phyloP scores from a whole-genome alignment of 2,329 filamentous ascomycete species.

The Alternaria incomplexa region DNA sequence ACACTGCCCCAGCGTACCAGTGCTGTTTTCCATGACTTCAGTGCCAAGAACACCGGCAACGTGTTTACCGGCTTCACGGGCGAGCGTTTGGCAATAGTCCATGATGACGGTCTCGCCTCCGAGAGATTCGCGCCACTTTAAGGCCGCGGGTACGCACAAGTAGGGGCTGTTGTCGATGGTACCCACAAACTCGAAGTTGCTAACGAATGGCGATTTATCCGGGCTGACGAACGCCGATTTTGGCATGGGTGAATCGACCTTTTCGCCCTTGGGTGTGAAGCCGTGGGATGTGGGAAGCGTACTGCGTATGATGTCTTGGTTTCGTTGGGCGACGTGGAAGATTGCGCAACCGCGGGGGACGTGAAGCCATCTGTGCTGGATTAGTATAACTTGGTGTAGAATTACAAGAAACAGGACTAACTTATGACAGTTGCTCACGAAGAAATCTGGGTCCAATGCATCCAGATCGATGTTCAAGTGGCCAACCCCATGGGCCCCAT shows the following conservation, averaged over 20 bases:
- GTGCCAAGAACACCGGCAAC: constrained; percentile 72
- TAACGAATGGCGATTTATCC: constrained; percentile 66
- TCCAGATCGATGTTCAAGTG: constrained; percentile 74
- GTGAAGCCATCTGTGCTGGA: constrained; percentile 71
- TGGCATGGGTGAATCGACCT: constrained; percentile 50
- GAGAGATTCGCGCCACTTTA: constrained; percentile 72
- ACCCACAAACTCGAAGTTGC: constrained; percentile 77
- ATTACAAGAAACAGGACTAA: constrained; percentile 5
- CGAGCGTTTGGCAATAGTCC: constrained; percentile 67
- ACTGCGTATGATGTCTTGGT: constrained; percentile 76
- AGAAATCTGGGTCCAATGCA: constrained; percentile 78
- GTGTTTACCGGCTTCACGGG: constrained; percentile 65
- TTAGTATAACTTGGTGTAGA: neutral
- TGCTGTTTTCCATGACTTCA: constrained; percentile 70
- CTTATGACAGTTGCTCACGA: constrained; percentile 73
- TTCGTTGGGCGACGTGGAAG: constrained; percentile 77
- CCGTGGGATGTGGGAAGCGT: constrained; percentile 83
- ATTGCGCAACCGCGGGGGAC: constrained; percentile 80
- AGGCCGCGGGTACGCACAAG: constrained; percentile 72
- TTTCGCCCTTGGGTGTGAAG: constrained; percentile 60
- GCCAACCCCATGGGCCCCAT: constrained; percentile 85
- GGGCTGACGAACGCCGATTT: constrained; percentile 20
- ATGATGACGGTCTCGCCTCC: constrained; percentile 76
- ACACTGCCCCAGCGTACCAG: constrained; percentile 68
- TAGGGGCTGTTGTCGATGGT: constrained; percentile 77